Evolutionary conservation across 177 flowering plant species (phyloP), one percentile per base, ranked within the genome.

Genomic region (Vitis hybrid): DNA sequence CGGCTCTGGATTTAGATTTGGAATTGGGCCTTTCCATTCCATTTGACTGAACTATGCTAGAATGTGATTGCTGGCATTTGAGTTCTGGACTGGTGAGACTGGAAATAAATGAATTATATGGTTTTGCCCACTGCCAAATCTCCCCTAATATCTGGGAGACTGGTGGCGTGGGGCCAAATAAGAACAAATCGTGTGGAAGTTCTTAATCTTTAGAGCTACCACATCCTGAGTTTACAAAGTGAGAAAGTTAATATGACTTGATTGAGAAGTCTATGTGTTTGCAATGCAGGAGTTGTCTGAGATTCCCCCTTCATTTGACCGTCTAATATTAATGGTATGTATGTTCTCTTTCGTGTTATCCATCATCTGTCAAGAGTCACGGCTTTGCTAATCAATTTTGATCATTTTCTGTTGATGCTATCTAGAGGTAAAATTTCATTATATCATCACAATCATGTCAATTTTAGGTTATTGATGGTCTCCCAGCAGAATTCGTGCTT

Each of bases 401-500:
- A 7, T 49, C 39, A 63, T 56, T n/a, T 62, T 3, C 22, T 74
- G 3, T 64, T 64, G 26, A 29, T 55, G 58, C 51, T 75, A n/a
- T 74, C 52, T 61, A 57, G 48, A 63, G 62, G 63, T 56, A 68
- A 51, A 58, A 62, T 67, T 22, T 70, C 53, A 62, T 48, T 59
- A 22, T 65, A n/a, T 68, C 67, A 51, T 72, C 53, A 70, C 66
- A 63, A 74, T 20, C 70, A 70, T 82, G 79, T 65, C 70, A 76
- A 74, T 79, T 33, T 77, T 86, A 95, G 99, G 98, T 95, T 74
- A 81, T 93, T 85, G 99, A 93, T 87, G 99, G 97, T 73, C 92
- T 95, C 75, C 99, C 99, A 74, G 97, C 99, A 56, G 97, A 95
- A 75, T 93, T 95, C 79, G 84, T 95, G 69, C 89, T 95, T 50